phyloP scores from a whole-genome alignment of 2,329 filamentous ascomycete genomes.

The Claviceps capensis region DNA sequence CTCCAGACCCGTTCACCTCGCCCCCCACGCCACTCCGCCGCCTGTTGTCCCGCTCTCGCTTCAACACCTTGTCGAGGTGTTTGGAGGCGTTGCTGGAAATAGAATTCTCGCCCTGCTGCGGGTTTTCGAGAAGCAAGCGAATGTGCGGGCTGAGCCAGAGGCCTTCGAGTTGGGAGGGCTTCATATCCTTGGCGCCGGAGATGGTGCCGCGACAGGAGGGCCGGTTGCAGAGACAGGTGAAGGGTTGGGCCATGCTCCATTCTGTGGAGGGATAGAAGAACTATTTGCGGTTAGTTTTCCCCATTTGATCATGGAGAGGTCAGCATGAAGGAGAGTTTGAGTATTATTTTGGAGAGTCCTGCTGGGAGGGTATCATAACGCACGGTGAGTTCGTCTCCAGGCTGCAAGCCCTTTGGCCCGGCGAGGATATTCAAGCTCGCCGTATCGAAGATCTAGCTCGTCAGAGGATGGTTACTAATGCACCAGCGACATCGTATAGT shows the following conservation, averaged over 20 bases:
- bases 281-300: constrained; percentile 11
- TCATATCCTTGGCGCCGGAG: constrained; percentile 48
- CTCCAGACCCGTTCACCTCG: constrained; percentile 7
- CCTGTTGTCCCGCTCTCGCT: constrained; percentile 18
- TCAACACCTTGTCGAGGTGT: constrained; percentile 29
- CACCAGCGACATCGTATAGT: too few relatives aligned
- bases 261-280: constrained; percentile 70
- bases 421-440: constrained; percentile 42
- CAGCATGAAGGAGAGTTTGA: too few relatives aligned
- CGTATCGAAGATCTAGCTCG: constrained; percentile 46
- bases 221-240: constrained; percentile 49
- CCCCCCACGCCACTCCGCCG: constrained; percentile 18
- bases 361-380: constrained; percentile 6
- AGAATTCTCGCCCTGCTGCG: background rate
- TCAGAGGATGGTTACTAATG: background rate
- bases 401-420: constrained; percentile 38
- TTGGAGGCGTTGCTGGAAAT: constrained; percentile 12
- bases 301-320: too few relatives aligned
- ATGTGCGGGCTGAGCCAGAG: constrained; percentile 52
- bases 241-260: constrained; percentile 61
- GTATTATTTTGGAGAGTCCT: background rate
- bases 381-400: constrained; percentile 46
- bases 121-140: constrained; percentile 33
- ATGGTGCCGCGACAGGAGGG: constrained; percentile 47
- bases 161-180: constrained; percentile 34